Base-by-base conservation (phyloP, 2,329 filamentous ascomycete genomes). In the Lecanosticta acicola region DNA sequence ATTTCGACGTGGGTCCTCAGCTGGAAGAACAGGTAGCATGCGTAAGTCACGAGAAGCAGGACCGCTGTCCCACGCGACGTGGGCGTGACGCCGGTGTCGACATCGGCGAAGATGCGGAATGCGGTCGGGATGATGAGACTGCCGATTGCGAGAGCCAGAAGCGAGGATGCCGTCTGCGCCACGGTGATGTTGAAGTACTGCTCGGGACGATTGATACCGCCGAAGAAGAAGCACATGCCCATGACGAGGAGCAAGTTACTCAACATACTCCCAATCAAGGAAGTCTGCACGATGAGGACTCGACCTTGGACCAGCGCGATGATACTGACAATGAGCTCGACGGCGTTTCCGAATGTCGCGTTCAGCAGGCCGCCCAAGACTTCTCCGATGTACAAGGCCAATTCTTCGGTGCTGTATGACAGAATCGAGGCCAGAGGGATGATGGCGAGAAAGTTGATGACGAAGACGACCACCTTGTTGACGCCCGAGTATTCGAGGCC, bases 141-240 rank as follows among this genome's bases (percentile, higher is more conserved):
- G 40, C 83, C 84, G 32, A 94, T 85, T 11, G 85, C 83, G 16
- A 94, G 74, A 10, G 87, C 83, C 16, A 94, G 77, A 42, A 94
- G 70, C 60, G 84, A 88, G 11, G 89, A 83, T 3, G 89, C 87
- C 0, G 90, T 95, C 66, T 95, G 89, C 0, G 90, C 90, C 4
- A 96, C 89, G 0, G 87, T 91, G 26, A 85, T 81, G 71, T 96
- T 95, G 77, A 96, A 97, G 66, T 80, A 83, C 65, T 96, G 91
- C 64, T 94, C 85, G 20, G 78, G 62, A 20, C 90, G 80, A 48
- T 85, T 83, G 56, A 94, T 66, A 3, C 88, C 88, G 40, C 87
- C 89, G 50, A 87, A 84, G 71, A 94, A 93, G 74, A 94, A 96
- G 64, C 84, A 93, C 81, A 90, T 94, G 45, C 88, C 90, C 73